Evolutionary conservation across 1,284 basidiomycete genomes (phyloP).

Genomic region (Porogramme epimiltina): DNA sequence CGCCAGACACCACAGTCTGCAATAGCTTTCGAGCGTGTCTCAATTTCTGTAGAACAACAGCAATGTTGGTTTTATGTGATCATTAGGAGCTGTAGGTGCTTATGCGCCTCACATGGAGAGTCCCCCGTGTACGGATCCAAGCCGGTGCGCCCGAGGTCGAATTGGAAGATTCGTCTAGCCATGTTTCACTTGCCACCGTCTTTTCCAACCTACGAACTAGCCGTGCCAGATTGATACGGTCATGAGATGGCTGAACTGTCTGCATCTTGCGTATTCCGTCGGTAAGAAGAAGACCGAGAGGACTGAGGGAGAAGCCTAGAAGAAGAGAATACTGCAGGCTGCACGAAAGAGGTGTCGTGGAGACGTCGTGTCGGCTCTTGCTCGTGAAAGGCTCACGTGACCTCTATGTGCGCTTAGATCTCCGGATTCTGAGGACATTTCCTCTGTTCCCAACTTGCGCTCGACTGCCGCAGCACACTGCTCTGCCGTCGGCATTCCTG

Average conservation of each 20-base stretch:
- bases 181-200: slow-evolving; percentile 48
- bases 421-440: too few relatives aligned
- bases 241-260: slow-evolving; percentile 50
- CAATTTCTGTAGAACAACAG: slow-evolving; percentile 53
- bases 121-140: slow-evolving; percentile 60
- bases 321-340: too few relatives aligned
- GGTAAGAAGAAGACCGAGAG: too few relatives aligned
- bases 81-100: background rate
- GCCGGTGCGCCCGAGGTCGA: slow-evolving; percentile 28
- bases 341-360: too few relatives aligned
- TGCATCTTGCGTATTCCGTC: slow-evolving; percentile 2
- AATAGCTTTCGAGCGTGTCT: slow-evolving; percentile 62
- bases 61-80: background rate
- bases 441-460: too few relatives aligned
- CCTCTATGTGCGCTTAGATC: too few relatives aligned
- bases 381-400: too few relatives aligned
- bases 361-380: too few relatives aligned
- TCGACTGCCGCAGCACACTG: too few relatives aligned
- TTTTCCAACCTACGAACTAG: slow-evolving; percentile 65
- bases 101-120: slow-evolving; percentile 51
- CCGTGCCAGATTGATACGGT: slow-evolving; percentile 68
- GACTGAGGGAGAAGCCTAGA: too few relatives aligned
- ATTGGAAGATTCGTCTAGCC: slow-evolving; percentile 40
- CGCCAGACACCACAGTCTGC: slow-evolving; percentile 54
- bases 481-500: too few relatives aligned